A percentile compares a stretch with the other conserved stretches of the same genome.
phyloP scores from a whole-genome alignment of 768 basidiomycete species.

The Clitopilus hobsonii region DNA sequence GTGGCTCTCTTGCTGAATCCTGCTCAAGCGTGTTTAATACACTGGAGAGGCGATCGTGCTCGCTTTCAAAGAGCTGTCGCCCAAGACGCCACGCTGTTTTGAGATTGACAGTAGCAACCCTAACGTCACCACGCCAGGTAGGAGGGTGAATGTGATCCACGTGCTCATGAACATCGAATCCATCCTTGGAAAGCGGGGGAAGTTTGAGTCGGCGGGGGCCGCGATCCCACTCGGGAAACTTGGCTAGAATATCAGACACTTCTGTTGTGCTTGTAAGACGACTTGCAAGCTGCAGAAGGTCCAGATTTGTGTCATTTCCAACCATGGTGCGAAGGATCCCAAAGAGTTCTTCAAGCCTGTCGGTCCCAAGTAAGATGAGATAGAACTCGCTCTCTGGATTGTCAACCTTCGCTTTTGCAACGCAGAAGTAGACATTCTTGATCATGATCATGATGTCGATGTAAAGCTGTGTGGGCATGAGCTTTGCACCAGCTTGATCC shows the following conservation, averaged over 20 bases:
- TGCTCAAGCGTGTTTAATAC: neutral
- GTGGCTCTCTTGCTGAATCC: neutral
- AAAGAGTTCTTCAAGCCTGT: conserved; percentile 29
- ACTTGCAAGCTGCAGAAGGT: conserved; percentile 18
- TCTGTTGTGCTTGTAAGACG: conserved; percentile 26
- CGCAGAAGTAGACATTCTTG: conserved; percentile 33
- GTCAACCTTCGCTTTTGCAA: conserved; percentile 31
- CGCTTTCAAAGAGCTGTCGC: conserved; percentile 12
- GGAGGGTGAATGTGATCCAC: conserved; percentile 31
- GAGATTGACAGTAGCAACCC: conserved; percentile 17
- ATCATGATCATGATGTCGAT: conserved; percentile 30
- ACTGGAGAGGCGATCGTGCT: conserved; percentile 4
- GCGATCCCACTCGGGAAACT: conserved; percentile 33
- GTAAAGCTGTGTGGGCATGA: conserved; percentile 21
- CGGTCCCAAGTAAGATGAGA: conserved; percentile 32
- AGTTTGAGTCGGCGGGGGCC: conserved; percentile 27
- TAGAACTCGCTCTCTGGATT: conserved; percentile 25
- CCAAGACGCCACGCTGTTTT: conserved; percentile 27
- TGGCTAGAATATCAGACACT: conserved; percentile 28
- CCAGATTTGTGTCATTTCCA: conserved; percentile 26
- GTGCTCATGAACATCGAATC: conserved; percentile 12
- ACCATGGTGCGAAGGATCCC: conserved; percentile 29
- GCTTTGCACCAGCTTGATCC: neutral
- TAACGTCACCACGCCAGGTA: conserved; percentile 28
- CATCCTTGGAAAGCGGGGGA: conserved; percentile 19